Percentiles rank a stretch among this genome's conserved stretches.
Evolutionary conservation across 2,329 filamentous ascomycete species (phyloP).

Genomic region (Setomelanomma holmii): DNA sequence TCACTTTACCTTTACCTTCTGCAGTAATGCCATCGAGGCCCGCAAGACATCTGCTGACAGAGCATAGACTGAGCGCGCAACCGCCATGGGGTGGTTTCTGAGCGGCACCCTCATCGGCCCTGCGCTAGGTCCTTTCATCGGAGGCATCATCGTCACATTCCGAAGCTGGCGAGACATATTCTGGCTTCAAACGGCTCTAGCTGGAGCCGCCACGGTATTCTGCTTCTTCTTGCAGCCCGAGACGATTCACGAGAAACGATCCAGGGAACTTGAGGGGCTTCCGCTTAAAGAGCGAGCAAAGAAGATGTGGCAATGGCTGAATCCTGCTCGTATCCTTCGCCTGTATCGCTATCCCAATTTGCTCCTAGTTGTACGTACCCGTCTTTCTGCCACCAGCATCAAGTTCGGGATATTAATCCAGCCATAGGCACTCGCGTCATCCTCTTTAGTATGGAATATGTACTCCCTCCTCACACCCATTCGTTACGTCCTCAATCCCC

Average conservation of each 20-base stretch:
- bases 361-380: slow-evolving; percentile 51
- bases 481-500: slow-evolving; percentile 75
- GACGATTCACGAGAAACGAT: slow-evolving; percentile 71
- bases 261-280: slow-evolving; percentile 67
- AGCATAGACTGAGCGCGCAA: background rate
- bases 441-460: slow-evolving; percentile 77
- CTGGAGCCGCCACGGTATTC: slow-evolving; percentile 64
- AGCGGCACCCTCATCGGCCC: slow-evolving; percentile 75
- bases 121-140: slow-evolving; percentile 66
- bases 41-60: background rate
- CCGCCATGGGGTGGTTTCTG: slow-evolving; percentile 66
- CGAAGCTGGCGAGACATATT: slow-evolving; percentile 77
- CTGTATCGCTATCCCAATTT: slow-evolving; percentile 75
- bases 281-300: slow-evolving; percentile 57
- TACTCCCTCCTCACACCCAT: slow-evolving; percentile 73
- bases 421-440: slow-evolving; percentile 61
- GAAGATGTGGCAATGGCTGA: slow-evolving; percentile 69
- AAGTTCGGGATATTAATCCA: background rate
- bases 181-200: slow-evolving; percentile 76
- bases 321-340: slow-evolving; percentile 68
- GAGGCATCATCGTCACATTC: slow-evolving; percentile 79
- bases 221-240: slow-evolving; percentile 74
- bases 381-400: background rate
- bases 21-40: no score
- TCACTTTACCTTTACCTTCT: no score